Conservation (phyloP, 2,329 filamentous ascomycete genomes). For the Aspergillus thermomutatus region DNA sequence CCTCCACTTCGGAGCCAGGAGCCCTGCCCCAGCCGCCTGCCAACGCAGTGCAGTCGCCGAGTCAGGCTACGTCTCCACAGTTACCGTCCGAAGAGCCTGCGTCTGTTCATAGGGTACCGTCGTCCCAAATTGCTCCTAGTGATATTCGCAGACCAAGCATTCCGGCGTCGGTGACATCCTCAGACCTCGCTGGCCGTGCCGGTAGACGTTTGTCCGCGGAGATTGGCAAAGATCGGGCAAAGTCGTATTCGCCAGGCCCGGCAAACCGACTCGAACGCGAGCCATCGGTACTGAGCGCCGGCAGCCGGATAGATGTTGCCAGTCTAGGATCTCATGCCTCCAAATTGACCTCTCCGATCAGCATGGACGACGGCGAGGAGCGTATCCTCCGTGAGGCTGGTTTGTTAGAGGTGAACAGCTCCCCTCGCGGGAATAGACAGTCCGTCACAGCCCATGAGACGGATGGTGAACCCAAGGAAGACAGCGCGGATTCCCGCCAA, state of each 20-base stretch:
- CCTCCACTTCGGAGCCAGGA: conserved; percentile 14
- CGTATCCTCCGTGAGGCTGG: conserved; percentile 66
- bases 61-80: conserved; percentile 8
- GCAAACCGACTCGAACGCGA: conserved; percentile 32
- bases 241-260: conserved; percentile 23
- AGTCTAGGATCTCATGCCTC: conserved; percentile 34
- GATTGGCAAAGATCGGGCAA: conserved; percentile 25
- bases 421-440: conserved; percentile 41
- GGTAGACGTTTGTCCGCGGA: conserved; percentile 28
- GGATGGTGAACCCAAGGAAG: conserved; percentile 42
- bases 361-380: conserved; percentile 64
- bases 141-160: conserved; percentile 31
- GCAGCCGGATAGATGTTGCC: conserved; percentile 34
- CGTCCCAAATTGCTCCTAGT: conserved; percentile 20
- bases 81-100: conserved; percentile 11
- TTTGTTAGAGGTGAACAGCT: conserved; percentile 52
- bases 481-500: conserved; percentile 37
- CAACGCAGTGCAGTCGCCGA: conserved; percentile 12
- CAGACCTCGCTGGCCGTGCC: conserved; percentile 23
- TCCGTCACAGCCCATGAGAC: conserved; percentile 40
- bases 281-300: conserved; percentile 37
- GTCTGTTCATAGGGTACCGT: conserved; percentile 18
- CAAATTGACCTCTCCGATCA: conserved; percentile 32
- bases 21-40: not conserved
- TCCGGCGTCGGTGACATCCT: conserved; percentile 30